These are phyloP conservation scores for Tylopilus rubrobrunneus DNA, from an alignment of 768 basidiomycete species.

Conservation along the genomic window DNA sequence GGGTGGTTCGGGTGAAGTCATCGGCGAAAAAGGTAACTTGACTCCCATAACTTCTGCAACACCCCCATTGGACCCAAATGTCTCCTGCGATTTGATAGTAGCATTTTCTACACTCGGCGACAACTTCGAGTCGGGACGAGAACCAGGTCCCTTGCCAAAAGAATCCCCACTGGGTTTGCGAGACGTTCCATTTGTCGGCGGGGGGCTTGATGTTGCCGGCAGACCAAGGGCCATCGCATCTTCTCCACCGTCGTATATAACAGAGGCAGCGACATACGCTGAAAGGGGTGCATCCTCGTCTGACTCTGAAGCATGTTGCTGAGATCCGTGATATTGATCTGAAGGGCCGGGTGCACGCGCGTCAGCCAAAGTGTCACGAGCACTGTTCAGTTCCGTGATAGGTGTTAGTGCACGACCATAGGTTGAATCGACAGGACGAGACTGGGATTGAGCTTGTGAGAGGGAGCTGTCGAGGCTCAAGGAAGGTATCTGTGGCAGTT, in stretches of 20 bases:
- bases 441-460: constrained; percentile 7
- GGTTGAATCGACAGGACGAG: constrained; percentile 20
- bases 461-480: constrained; percentile 42
- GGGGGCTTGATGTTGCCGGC: constrained; percentile 26
- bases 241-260: constrained; percentile 20
- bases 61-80: constrained; percentile 7
- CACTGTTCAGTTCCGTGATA: constrained; percentile 54
- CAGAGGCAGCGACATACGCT: constrained; percentile 14
- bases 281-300: constrained; percentile 26
- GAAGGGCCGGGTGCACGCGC: constrained; percentile 13
- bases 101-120: constrained; percentile 26
- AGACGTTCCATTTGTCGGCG: constrained; percentile 18
- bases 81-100: constrained; percentile 20
- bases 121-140: constrained; percentile 40
- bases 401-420: constrained; percentile 48
- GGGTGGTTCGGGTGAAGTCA: constrained; percentile 28
- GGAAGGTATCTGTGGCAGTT: constrained; percentile 54
- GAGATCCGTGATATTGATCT: constrained; percentile 16
- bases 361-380: constrained; percentile 27
- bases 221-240: constrained; percentile 11
- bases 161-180: constrained; percentile 38
- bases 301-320: constrained; percentile 18
- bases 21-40: constrained; percentile 30
- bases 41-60: constrained; percentile 27
- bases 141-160: constrained; percentile 22